Evolutionary conservation across 768 basidiomycete species (phyloP).

Genomic region (Termitomyces sp.): DNA sequence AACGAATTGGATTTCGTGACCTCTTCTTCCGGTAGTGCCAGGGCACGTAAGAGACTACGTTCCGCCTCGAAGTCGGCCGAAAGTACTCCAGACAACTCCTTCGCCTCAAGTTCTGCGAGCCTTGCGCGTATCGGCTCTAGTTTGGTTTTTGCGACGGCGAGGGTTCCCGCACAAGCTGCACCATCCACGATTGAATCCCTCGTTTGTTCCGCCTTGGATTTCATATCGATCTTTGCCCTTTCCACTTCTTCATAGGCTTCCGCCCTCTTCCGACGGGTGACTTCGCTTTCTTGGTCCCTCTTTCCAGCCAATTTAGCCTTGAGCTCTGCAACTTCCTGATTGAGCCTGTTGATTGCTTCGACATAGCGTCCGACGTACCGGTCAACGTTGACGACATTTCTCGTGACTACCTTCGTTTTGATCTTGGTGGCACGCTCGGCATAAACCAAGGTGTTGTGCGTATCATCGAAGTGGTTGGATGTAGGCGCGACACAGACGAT

Average conservation of each 20-base stretch:
- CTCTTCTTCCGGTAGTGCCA: constrained; percentile 70
- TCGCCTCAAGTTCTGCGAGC: constrained; percentile 48
- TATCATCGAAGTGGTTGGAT: constrained; percentile 95
- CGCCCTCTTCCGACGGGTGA: constrained; percentile 58
- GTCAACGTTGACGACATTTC: constrained; percentile 93
- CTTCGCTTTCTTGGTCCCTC: constrained; percentile 54
- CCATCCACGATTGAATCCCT: constrained; percentile 70
- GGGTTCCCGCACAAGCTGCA: constrained; percentile 64
- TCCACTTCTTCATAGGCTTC: constrained; percentile 74
- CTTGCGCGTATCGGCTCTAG: constrained; percentile 59
- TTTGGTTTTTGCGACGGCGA: constrained; percentile 65
- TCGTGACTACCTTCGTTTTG: constrained; percentile 94
- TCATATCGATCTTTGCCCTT: constrained; percentile 67
- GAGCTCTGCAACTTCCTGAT: constrained; percentile 77
- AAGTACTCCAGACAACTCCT: constrained; percentile 31
- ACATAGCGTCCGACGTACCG: constrained; percentile 95
- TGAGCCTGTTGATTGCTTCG: constrained; percentile 87
- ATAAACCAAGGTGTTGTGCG: constrained; percentile 96
- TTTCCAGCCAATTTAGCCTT: constrained; percentile 82
- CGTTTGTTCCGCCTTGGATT: constrained; percentile 65
- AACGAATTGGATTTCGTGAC: constrained; percentile 53
- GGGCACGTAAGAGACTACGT: constrained; percentile 56
- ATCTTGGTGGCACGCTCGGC: constrained; percentile 98
- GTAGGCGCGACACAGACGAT: constrained; percentile 97
- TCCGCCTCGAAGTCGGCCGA: constrained; percentile 68